Evolutionary conservation across 257 asterid species (phyloP), one percentile per base, ranked within the genome.

Genomic region (Solanum bulbocastanum): DNA sequence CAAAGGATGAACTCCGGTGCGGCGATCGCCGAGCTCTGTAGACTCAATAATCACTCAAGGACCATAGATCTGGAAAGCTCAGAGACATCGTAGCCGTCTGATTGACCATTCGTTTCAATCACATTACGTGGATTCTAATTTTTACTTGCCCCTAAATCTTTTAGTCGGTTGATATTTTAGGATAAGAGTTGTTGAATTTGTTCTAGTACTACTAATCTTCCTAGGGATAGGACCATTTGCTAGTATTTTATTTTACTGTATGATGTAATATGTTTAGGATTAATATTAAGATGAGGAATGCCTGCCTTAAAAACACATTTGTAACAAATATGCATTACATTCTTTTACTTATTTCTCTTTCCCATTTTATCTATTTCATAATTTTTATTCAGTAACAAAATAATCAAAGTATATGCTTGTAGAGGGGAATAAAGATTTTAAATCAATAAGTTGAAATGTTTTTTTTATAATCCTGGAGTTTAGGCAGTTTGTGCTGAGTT

Each of bases 21-120:
- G 39, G 86, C 83, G 15, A 81, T 74, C 40, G 87, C 46, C 8
- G 90, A 91, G 87, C 71, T 90, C 32, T 73, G 87, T 49, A 78
- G 75, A 84, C 81, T 90, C 30, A 23, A 86, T 10, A 87, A n/a
- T n/a, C 87, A 49, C 39, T 73, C 84, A 23, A n/a, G 85, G 36
- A 68, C 93, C 89, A 84, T 90, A 30, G 92, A 91, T 88, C 86
- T 87, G 56, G 88, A 83, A 79, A 85, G 27, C 42, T 83, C 84
- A 8, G 86, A 88, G 18, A 56, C 85, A 35, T 84, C 49, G 23
- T 87, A 86, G 89, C 92, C 92, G 87, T 89, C 39, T 33, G 92
- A 88, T 62, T 23, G 69, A 82, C 86, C 85, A 75, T 82, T 62
- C 6, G 49, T 72, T 33, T 69, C 36, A 25, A 15, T 79, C 58